These are phyloP conservation scores for Medicago ruthenica DNA, from an alignment of 306 rosid species.

Conservation along the genomic window DNA sequence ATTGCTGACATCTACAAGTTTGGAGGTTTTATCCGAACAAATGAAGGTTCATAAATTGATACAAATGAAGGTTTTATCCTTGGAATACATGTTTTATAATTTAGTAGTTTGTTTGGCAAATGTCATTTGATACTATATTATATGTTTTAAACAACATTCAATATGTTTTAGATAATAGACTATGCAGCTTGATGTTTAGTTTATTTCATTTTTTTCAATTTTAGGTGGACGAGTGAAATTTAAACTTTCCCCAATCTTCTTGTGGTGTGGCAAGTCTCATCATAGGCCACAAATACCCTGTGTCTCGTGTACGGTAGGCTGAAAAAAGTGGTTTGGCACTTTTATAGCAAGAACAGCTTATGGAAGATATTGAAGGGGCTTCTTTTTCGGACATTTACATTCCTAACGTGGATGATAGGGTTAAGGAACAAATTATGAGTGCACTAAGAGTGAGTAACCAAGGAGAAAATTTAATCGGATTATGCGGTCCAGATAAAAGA, in stretches of 20 bases:
- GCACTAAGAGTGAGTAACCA: no score
- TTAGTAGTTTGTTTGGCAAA: neutral
- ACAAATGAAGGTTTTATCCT: neutral
- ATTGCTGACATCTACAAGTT: neutral
- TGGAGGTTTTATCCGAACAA: neutral
- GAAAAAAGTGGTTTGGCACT: no score
- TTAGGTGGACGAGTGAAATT: neutral
- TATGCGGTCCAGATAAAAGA: no score
- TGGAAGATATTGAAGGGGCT: no score
- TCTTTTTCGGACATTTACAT: no score
- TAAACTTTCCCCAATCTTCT: neutral
- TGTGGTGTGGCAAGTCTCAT: no score
- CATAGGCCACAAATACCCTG: no score
- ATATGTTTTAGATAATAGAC: neutral
- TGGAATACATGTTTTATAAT: neutral
- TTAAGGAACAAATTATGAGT: no score
- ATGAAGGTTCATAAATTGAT: slow-evolving; percentile 4
- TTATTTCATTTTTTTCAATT: neutral
- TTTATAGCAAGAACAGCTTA: no score
- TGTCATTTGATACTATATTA: neutral
- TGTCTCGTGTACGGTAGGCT: no score
- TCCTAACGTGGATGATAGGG: no score
- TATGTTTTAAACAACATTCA: neutral
- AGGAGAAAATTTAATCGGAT: no score
- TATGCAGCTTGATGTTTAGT: neutral